Conservation (phyloP, 83 land plant species). For the Picea abies region DNA sequence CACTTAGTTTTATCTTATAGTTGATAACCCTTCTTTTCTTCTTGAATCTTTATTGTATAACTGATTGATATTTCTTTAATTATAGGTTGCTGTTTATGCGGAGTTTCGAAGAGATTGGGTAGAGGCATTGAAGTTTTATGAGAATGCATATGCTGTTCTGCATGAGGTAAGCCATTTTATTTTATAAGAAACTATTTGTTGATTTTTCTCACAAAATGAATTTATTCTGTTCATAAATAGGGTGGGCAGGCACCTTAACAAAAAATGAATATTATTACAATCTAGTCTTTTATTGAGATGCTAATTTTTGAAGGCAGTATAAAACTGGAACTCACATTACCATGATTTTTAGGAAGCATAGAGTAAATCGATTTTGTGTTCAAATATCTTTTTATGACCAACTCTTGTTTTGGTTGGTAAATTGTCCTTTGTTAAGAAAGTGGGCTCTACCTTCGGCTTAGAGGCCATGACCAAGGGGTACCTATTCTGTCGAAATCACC, state of each 20-base stretch:
- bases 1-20: neutral
- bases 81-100: slow-evolving; percentile 92
- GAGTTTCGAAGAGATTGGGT: slow-evolving; percentile 98
- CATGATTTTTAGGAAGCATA: neutral
- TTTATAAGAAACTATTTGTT: neutral
- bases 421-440: no score
- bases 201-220: no score
- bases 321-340: neutral
- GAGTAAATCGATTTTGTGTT: neutral
- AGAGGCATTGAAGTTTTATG: slow-evolving; percentile 90
- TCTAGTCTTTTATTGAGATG: neutral
- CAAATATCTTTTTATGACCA: neutral
- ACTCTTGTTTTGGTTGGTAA: neutral
- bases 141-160: slow-evolving; percentile 63
- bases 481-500: no score
- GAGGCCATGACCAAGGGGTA: no score
- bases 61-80: slow-evolving; percentile 1
- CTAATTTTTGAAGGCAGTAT: neutral
- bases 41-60: slow-evolving; percentile 10
- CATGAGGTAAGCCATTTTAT: slow-evolving; percentile 48
- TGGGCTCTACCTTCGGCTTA: no score
- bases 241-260: neutral
- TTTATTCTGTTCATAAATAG: neutral
- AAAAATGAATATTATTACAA: neutral
- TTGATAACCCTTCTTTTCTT: neutral